Percentiles rank a stretch among this genome's conserved stretches.
Evolutionary conservation across 108 stramenopile species (phyloP).

Genomic region (Cyclotella atomus): DNA sequence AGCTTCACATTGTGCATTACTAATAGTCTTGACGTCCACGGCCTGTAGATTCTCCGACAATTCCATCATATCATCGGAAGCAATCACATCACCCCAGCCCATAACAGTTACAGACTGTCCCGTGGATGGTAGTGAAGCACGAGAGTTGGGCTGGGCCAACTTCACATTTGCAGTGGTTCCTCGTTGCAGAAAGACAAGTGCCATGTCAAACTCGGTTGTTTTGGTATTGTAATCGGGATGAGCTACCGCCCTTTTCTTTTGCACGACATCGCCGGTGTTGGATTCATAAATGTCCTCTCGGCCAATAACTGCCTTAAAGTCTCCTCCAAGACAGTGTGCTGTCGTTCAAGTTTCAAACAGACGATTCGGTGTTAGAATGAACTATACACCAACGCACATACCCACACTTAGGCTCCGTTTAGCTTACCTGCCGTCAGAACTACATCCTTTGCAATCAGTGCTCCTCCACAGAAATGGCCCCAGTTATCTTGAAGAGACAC

Average conservation of each 20-base stretch:
- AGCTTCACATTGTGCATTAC: slow-evolving; percentile 35
- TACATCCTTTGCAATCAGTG: slow-evolving; percentile 52
- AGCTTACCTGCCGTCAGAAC: slow-evolving; percentile 40
- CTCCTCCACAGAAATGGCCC: slow-evolving; percentile 53
- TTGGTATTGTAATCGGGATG: slow-evolving; percentile 23
- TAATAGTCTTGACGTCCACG: slow-evolving; percentile 20
- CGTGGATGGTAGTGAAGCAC: slow-evolving; percentile 18
- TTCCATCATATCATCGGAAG: slow-evolving; percentile 3
- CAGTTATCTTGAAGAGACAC: slow-evolving; percentile 19
- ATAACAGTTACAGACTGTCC: slow-evolving; percentile 49
- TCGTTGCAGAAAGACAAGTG: slow-evolving; percentile 12
- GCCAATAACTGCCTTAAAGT: slow-evolving; percentile 9
- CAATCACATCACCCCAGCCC: slow-evolving; percentile 51
- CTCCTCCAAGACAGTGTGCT: slow-evolving; percentile 47
- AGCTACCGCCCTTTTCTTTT: slow-evolving; percentile 11
- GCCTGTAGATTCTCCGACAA: slow-evolving; percentile 12
- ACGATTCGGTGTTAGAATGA: too few species aligned
- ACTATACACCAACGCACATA: too few species aligned
- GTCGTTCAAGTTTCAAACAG: too few species aligned
- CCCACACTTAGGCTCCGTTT: too few species aligned
- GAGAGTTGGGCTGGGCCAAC: slow-evolving; percentile 29
- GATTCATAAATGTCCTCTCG: slow-evolving; percentile 10
- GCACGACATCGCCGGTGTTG: slow-evolving; percentile 9
- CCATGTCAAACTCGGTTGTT: slow-evolving; percentile 26
- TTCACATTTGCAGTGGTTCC: slow-evolving; percentile 3